Evolutionary conservation across 2,329 filamentous ascomycete genomes (phyloP).

Genomic region (Atkinsonella hypoxylon): DNA sequence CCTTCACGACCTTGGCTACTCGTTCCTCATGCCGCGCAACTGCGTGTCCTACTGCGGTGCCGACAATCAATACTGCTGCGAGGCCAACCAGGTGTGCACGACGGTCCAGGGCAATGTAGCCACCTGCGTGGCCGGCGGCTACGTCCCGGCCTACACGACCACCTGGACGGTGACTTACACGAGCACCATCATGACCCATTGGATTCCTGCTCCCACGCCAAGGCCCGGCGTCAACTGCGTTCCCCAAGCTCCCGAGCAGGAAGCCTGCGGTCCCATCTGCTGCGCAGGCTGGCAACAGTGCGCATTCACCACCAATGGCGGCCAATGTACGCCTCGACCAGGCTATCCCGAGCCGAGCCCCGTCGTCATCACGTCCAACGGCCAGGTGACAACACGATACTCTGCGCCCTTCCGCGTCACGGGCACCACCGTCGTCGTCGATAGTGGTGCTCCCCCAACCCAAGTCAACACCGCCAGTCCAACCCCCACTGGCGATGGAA

Average conservation of each 20-base stretch:
- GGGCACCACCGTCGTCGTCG: constrained; percentile 41
- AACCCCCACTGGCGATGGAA: constrained; percentile 33
- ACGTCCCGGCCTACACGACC: constrained; percentile 32
- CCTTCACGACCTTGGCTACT: constrained; percentile 35
- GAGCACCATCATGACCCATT: constrained; percentile 42
- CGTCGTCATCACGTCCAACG: constrained; percentile 32
- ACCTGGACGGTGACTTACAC: constrained; percentile 53
- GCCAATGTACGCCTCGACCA: constrained; percentile 45
- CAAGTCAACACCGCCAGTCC: constrained; percentile 37
- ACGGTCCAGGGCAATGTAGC: constrained; percentile 36
- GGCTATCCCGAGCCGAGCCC: constrained; percentile 31
- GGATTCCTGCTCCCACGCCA: constrained; percentile 31
- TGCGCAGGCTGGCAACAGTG: constrained; percentile 62
- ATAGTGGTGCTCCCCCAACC: constrained; percentile 34
- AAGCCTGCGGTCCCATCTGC: constrained; percentile 56
- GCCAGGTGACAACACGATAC: constrained; percentile 42
- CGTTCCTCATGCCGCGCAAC: constrained; percentile 35
- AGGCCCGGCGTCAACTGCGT: constrained; percentile 36
- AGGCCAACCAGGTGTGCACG: constrained; percentile 34
- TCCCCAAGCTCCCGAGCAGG: constrained; percentile 40
- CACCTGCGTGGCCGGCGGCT: constrained; percentile 30
- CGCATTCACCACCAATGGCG: constrained; percentile 26
- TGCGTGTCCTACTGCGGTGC: constrained; percentile 43
- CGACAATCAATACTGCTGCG: constrained; percentile 45
- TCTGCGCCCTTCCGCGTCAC: constrained; percentile 40